A percentile compares a stretch with the other conserved stretches of the same genome.
phyloP scores from a whole-genome alignment of 1,139 yeast genomes.

The Candida sojae region DNA sequence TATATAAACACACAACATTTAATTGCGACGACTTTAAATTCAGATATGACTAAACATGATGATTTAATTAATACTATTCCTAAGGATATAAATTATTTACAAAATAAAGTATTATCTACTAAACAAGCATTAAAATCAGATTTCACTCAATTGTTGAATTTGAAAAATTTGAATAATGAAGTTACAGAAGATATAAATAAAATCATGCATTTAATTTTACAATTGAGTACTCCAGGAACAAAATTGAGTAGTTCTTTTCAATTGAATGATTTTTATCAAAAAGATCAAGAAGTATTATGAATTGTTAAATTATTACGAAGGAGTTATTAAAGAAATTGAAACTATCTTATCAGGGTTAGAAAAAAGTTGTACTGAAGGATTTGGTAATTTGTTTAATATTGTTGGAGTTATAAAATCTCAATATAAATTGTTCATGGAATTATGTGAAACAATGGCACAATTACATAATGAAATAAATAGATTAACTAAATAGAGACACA shows the following conservation, averaged over 20 bases:
- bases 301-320: constrained; percentile 69
- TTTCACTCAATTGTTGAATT: constrained; percentile 32
- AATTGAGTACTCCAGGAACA: constrained; percentile 68
- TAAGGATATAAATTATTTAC: constrained; percentile 74
- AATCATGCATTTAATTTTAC: constrained; percentile 66
- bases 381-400: constrained; percentile 56
- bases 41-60: constrained; percentile 64
- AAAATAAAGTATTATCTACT: constrained; percentile 62
- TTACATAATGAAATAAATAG: constrained; percentile 63
- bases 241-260: constrained; percentile 57
- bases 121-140: constrained; percentile 63
- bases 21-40: constrained; percentile 75
- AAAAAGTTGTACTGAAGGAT: constrained; percentile 44
- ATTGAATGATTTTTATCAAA: constrained; percentile 47
- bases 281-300: constrained; percentile 70
- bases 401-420: constrained; percentile 77
- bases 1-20: constrained; percentile 84
- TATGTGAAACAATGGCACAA: constrained; percentile 88
- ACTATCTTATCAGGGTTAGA: constrained; percentile 45
- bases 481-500: constrained; percentile 15
- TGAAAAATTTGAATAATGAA: constrained; percentile 53
- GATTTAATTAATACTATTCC: constrained; percentile 80
- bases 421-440: constrained; percentile 83
- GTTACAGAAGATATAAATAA: constrained; percentile 67
- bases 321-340: constrained; percentile 73